Evolutionary conservation across 768 basidiomycete species (phyloP).

Genomic region (Dioszegia crocea): DNA sequence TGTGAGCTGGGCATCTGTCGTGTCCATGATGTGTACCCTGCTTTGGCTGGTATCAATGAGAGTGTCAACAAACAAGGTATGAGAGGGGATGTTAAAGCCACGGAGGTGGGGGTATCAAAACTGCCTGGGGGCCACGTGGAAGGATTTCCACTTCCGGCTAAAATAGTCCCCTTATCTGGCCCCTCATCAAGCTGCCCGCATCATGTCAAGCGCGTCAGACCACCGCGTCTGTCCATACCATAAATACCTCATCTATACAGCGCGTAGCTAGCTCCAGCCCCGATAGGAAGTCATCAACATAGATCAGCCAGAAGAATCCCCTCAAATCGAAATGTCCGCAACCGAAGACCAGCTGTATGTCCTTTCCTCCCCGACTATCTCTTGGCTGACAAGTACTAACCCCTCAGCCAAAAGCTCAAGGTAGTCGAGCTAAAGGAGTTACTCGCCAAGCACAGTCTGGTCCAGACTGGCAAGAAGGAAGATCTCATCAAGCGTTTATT

Average conservation of each 20-base stretch:
- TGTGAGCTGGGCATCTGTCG: background rate
- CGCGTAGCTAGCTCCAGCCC: too few species aligned
- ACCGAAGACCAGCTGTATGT: conserved; percentile 7
- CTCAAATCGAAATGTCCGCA: background rate
- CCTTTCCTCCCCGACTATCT: background rate
- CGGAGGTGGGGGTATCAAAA: too few species aligned
- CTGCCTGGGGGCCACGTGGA: background rate
- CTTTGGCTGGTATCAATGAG: background rate
- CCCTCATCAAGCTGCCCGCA: too few species aligned
- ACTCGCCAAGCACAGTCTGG: conserved; percentile 33
- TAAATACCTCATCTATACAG: background rate
- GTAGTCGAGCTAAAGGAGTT: conserved; percentile 44
- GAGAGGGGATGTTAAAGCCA: too few species aligned
- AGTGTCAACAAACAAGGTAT: background rate
- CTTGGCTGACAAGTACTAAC: background rate
- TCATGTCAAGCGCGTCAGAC: background rate
- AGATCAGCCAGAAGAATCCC: too few species aligned
- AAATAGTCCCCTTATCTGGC: background rate
- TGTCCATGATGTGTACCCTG: too few species aligned
- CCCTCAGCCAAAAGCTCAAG: conserved; percentile 41
- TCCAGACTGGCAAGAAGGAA: conserved; percentile 42
- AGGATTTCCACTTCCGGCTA: background rate
- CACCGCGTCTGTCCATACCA: background rate
- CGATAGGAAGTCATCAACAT: too few species aligned
- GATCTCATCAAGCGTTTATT: conserved; percentile 40